A percentile compares a stretch with the other conserved stretches of the same genome.
These are phyloP conservation scores for Thielaviopsis punctulata DNA, from an alignment of 2,329 filamentous ascomycete species.

Conservation along the genomic window DNA sequence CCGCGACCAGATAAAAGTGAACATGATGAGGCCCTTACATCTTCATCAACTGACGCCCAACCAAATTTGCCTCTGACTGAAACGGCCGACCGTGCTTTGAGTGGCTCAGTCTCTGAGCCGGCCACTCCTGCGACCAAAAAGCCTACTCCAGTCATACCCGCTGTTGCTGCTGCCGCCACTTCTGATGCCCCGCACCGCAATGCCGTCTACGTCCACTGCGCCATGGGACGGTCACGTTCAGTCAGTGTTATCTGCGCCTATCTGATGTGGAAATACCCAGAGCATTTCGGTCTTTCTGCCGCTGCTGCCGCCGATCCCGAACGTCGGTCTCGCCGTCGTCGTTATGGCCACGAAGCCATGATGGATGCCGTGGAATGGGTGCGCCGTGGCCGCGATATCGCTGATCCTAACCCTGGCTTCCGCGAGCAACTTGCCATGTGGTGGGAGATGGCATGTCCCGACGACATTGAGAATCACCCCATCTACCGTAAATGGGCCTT, in stretches of 20 bases:
- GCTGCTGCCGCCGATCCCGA: slow-evolving; percentile 27
- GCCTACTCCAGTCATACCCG: neutral
- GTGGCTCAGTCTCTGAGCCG: neutral
- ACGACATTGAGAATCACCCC: slow-evolving; percentile 45
- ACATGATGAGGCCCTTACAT: neutral
- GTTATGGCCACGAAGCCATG: slow-evolving; percentile 10
- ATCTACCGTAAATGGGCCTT: slow-evolving; percentile 60
- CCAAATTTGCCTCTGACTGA: neutral
- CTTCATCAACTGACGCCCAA: neutral
- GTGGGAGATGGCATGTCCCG: slow-evolving; percentile 70
- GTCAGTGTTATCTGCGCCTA: slow-evolving; percentile 73
- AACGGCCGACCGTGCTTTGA: neutral
- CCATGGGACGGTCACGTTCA: slow-evolving; percentile 90
- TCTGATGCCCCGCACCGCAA: slow-evolving; percentile 3
- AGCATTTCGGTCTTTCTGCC: slow-evolving; percentile 28
- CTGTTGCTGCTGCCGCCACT: neutral
- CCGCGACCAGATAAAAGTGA: neutral
- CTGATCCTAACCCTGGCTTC: slow-evolving; percentile 83
- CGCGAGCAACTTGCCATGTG: slow-evolving; percentile 77
- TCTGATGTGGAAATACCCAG: slow-evolving; percentile 51
- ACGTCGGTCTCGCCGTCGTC: slow-evolving; percentile 15
- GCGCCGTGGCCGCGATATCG: slow-evolving; percentile 53
- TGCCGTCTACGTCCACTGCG: slow-evolving; percentile 51
- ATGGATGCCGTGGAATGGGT: slow-evolving; percentile 49
- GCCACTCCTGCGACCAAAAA: neutral